Conservation (phyloP, 805 yeast species). For the Pichia pseudocactophila region DNA sequence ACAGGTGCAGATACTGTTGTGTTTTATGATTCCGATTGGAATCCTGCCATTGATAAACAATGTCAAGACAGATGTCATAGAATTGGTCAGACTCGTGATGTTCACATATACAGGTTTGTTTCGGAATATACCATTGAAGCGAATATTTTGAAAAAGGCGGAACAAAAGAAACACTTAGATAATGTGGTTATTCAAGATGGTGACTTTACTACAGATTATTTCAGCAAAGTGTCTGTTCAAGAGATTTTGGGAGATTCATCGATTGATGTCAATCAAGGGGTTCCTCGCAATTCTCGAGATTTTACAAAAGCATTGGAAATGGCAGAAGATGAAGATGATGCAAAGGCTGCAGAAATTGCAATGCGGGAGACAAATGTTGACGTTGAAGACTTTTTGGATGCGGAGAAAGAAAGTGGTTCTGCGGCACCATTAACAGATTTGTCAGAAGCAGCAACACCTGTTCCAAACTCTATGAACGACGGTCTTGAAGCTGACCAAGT, state of each 20-base stretch:
- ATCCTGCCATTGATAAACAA: constrained; percentile 98
- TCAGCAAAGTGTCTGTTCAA: constrained; percentile 75
- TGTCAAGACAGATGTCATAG: constrained; percentile 99
- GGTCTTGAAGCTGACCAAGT: constrained; percentile 16
- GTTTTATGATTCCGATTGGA: constrained; percentile 98
- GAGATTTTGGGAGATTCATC: constrained; percentile 65
- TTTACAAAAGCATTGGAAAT: constrained; percentile 53
- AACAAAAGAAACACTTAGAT: constrained; percentile 88
- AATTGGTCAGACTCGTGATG: constrained; percentile 97
- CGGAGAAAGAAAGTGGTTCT: constrained; percentile 17
- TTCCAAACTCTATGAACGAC: background rate
- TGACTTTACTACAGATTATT: constrained; percentile 95
- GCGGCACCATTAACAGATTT: constrained; percentile 1
- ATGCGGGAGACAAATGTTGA: constrained; percentile 79
- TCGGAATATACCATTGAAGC: constrained; percentile 95
- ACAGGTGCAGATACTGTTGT: constrained; percentile 99
- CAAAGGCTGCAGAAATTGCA: constrained; percentile 83
- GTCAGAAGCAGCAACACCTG: constrained; percentile 31
- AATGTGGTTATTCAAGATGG: constrained; percentile 96
- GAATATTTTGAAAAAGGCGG: constrained; percentile 86
- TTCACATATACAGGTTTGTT: constrained; percentile 92
- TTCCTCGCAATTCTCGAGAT: constrained; percentile 27
- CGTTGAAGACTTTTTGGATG: constrained; percentile 73
- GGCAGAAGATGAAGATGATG: constrained; percentile 92
- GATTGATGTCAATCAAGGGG: constrained; percentile 32